Evolutionary conservation across 2,329 filamentous ascomycete genomes (phyloP).

Genomic region (Cladophialophora immunda): DNA sequence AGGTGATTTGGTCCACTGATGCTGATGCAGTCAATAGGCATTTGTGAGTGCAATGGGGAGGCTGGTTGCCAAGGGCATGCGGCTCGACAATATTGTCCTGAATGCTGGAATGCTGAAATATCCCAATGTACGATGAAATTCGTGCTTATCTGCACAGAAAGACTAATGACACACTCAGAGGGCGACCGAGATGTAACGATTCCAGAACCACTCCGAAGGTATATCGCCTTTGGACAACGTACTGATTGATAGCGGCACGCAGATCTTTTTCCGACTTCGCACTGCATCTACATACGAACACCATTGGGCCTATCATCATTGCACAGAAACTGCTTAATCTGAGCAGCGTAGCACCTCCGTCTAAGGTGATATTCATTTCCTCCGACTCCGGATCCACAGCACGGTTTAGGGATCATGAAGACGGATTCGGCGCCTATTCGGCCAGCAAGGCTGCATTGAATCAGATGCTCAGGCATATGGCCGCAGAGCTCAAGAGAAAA

Average conservation of each 20-base stretch:
- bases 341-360: constrained; percentile 55
- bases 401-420: constrained; percentile 63
- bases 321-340: constrained; percentile 62
- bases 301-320: constrained; percentile 66
- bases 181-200: constrained; percentile 60
- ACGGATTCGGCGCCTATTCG: constrained; percentile 66
- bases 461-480: constrained; percentile 64
- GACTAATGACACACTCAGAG: constrained; percentile 48
- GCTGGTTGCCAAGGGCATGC: constrained; percentile 50
- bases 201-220: not conserved
- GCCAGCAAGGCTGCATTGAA: constrained; percentile 67
- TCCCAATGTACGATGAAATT: constrained; percentile 59
- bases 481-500: constrained; percentile 62
- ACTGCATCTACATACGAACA: constrained; percentile 66
- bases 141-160: constrained; percentile 5
- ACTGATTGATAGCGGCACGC: constrained; percentile 1
- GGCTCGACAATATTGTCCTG: constrained; percentile 63
- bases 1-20: not conserved
- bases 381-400: constrained; percentile 64
- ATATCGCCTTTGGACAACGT: constrained; percentile 3
- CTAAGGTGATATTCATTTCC: constrained; percentile 65
- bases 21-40: constrained; percentile 44
- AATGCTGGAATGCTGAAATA: constrained; percentile 66
- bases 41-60: constrained; percentile 53
- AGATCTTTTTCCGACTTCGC: constrained; percentile 64